These are phyloP conservation scores for Ustilago shanxiensis DNA, from an alignment of 1,284 basidiomycete species.

Conservation along the genomic window DNA sequence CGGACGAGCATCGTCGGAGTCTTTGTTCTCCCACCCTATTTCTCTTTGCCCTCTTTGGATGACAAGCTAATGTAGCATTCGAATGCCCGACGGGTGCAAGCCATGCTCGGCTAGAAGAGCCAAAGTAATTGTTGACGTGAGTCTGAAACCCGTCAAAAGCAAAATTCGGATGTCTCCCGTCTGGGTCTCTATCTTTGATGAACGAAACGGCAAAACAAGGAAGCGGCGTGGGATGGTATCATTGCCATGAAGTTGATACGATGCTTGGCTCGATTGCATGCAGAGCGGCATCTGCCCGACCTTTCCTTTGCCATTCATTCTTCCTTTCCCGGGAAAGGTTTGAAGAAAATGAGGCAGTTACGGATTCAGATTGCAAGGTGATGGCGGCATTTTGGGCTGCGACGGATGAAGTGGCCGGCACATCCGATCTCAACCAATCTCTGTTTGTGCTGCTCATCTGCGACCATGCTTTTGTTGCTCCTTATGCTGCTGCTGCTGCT, in stretches of 20 bases:
- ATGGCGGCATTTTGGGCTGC: neutral
- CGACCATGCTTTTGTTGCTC: neutral
- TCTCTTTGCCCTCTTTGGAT: neutral
- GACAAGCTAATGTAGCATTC: neutral
- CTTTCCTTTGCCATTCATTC: neutral
- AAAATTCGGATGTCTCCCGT: neutral
- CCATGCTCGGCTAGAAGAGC: constrained; percentile 1
- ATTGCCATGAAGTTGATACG: neutral
- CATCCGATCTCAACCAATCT: neutral
- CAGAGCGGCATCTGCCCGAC: neutral
- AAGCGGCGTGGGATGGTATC: neutral
- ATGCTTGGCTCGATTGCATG: neutral
- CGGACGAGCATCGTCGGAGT: too few species aligned
- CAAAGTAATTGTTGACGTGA: constrained; percentile 2
- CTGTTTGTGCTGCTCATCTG: neutral
- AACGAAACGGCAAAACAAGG: neutral
- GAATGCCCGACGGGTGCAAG: neutral
- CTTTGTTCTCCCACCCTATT: too few species aligned
- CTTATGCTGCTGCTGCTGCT: too few species aligned
- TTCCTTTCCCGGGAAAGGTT: neutral
- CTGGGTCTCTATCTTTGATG: neutral
- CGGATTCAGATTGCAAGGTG: neutral
- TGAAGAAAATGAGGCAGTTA: neutral
- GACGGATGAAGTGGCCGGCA: neutral
- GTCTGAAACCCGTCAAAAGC: constrained; percentile 1